phyloP scores from a whole-genome alignment of 1,284 basidiomycete species.

The Anthracocystis panici-leucophaei region DNA sequence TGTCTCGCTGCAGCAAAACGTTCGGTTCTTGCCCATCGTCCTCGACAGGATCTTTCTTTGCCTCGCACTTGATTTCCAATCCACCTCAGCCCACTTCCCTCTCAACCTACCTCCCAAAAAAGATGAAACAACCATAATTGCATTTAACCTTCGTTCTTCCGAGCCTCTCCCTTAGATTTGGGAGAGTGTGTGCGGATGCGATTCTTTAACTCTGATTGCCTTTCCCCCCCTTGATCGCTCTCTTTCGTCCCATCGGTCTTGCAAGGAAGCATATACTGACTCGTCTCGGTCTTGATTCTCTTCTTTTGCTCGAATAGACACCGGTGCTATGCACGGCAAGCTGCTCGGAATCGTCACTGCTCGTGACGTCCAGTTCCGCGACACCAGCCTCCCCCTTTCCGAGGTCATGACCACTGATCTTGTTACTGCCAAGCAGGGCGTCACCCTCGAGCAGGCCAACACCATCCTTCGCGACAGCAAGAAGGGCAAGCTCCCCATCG shows the following conservation, averaged over 20 bases:
- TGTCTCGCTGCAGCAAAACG: background rate
- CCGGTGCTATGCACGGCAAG: slow-evolving; percentile 86
- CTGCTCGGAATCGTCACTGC: slow-evolving; percentile 96
- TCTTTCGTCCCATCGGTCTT: background rate
- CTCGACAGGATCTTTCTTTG: background rate
- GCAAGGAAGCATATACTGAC: background rate
- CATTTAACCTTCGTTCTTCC: slow-evolving; percentile 87
- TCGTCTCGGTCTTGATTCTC: background rate
- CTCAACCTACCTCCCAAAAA: slow-evolving; percentile 14
- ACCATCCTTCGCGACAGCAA: slow-evolving; percentile 94
- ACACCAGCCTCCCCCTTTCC: slow-evolving; percentile 77
- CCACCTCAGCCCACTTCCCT: background rate
- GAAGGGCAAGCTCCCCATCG: slow-evolving; percentile 88
- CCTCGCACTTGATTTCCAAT: background rate
- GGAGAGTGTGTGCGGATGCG: slow-evolving; percentile 79
- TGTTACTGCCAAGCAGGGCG: slow-evolving; percentile 64
- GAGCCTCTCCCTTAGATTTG: slow-evolving; percentile 76
- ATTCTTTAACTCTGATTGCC: slow-evolving; percentile 70
- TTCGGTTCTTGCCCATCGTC: background rate
- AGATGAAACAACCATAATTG: slow-evolving; percentile 51
- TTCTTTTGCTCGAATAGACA: slow-evolving; percentile 75
- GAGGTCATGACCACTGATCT: slow-evolving; percentile 83
- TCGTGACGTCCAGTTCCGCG: slow-evolving; percentile 94
- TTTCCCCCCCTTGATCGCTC: background rate
- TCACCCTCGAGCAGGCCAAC: slow-evolving; percentile 90